Base-by-base conservation (phyloP, 2,329 filamentous ascomycete species). In the Talaromyces verruculosus region DNA sequence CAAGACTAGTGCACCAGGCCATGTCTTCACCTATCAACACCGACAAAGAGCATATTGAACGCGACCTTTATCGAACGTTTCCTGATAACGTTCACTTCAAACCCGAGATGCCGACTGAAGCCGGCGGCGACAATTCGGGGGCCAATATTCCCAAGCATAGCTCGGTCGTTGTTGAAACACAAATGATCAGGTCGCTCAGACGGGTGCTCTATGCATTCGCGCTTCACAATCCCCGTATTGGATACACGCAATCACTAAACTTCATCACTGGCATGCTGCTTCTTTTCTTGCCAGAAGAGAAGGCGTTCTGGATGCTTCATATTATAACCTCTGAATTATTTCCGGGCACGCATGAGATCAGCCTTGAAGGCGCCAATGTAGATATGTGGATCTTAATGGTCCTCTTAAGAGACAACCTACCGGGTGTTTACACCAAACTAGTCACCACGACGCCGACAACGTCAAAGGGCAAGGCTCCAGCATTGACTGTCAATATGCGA, bases 161-260 rank as follows among this genome's bases (percentile, higher is more conserved):
- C 67, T 73, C 66, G 72, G 76, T 53, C 69, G 77, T 80, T 58
- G 80, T 81, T 2, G 93, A 97, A 79, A 92, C 91, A 0, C 84
- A 87, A 13, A 92, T 97, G 72, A 89, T 98, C 63, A 85, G 88
- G 43, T 89, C 92, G 4, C 85, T 98, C 7, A 90, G 94, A 35
- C 88, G 92, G 47, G 92, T 98, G 0, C 82, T 98, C 30, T 91
- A 92, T 73, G 93, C 93, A 11, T 98, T 97, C 77, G 89, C 94
- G 1, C 85, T 97, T 49, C 92, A 97, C 80, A 96, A 96, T 72
- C 93, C 94, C 0, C 87, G 87, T 64, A 96, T 97, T 71, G 94
- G 94, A 15, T 98, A 98, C 78, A 98, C 94, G 74, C 94, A 98
- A 76, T 96, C 91, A 22, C 86, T 98, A 35, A 98, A 98, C 78